Evolutionary conservation across 2,329 filamentous ascomycete genomes (phyloP).

Genomic region (Nothomitra cinnamomea): DNA sequence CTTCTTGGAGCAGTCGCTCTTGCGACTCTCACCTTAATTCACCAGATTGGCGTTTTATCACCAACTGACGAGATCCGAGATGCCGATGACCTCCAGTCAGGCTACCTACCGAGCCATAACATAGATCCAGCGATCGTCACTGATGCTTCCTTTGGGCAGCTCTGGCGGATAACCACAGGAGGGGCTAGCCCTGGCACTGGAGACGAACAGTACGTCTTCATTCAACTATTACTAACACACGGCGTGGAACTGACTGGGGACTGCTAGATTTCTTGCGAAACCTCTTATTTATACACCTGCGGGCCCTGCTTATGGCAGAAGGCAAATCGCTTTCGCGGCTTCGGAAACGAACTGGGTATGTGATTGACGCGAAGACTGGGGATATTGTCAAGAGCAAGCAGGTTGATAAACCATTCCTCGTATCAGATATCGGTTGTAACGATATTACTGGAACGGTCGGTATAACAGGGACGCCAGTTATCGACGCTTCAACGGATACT

Average conservation of each 20-base stretch:
- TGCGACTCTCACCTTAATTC: background rate
- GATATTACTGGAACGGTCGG: slow-evolving; percentile 32
- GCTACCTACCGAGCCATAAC: slow-evolving; percentile 26
- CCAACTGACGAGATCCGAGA: slow-evolving; percentile 15
- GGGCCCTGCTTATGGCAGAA: slow-evolving; percentile 13
- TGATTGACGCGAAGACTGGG: slow-evolving; percentile 26
- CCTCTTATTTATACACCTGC: slow-evolving; percentile 28
- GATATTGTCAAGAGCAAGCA: slow-evolving; percentile 21
- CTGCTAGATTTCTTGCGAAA: slow-evolving; percentile 27
- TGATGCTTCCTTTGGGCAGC: slow-evolving; percentile 21
- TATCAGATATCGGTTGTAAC: slow-evolving; percentile 31
- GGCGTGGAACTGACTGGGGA: background rate
- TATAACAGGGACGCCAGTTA: slow-evolving; percentile 20
- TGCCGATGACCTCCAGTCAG: slow-evolving; percentile 21
- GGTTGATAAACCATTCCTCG: slow-evolving; percentile 30
- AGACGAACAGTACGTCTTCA: slow-evolving; percentile 1
- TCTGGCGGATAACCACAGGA: slow-evolving; percentile 22
- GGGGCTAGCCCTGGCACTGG: slow-evolving; percentile 11
- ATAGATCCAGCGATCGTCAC: slow-evolving; percentile 22
- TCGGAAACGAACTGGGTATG: slow-evolving; percentile 24
- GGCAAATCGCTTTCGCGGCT: slow-evolving; percentile 23
- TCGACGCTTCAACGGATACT: slow-evolving; percentile 14
- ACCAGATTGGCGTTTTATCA: slow-evolving; percentile 5
- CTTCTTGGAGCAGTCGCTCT: background rate
- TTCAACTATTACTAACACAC: background rate